These are phyloP conservation scores for Pseudogymnoascus destructans DNA, from an alignment of 2,329 filamentous ascomycete species.

Conservation along the genomic window DNA sequence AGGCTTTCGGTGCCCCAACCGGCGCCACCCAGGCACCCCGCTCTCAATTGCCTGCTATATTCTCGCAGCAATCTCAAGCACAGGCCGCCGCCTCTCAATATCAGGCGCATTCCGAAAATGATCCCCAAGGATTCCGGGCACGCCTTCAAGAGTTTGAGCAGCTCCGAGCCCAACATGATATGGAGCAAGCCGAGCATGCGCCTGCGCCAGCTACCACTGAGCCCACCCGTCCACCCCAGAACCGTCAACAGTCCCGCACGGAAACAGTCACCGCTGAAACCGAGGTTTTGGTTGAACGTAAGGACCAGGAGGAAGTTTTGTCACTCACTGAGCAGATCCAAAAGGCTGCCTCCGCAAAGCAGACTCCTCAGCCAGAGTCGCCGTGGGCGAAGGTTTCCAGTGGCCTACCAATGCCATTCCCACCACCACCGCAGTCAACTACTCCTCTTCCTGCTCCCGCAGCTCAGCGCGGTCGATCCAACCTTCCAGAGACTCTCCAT, in stretches of 20 bases:
- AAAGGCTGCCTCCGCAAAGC: conserved; percentile 51
- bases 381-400: conserved; percentile 47
- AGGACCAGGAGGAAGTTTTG: conserved; percentile 35
- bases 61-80: conserved; percentile 20
- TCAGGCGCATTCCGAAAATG: conserved; percentile 41
- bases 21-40: conserved; percentile 18
- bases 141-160: conserved; percentile 76
- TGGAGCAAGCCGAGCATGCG: conserved; percentile 27
- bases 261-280: conserved; percentile 14
- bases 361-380: conserved; percentile 36
- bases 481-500: conserved; percentile 62
- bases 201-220: conserved; percentile 25
- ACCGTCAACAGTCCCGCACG: conserved; percentile 15
- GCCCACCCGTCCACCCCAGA: conserved; percentile 19
- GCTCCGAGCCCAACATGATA: conserved; percentile 59
- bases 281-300: conserved; percentile 10
- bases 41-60: conserved; percentile 22
- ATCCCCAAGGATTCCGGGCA: conserved; percentile 43
- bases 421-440: conserved; percentile 53
- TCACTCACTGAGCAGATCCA: conserved; percentile 77
- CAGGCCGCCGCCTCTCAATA: conserved; percentile 48
- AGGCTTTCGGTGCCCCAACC: conserved; percentile 16
- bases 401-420: conserved; percentile 65
- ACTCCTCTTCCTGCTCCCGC: conserved; percentile 81
- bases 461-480: conserved; percentile 71